Conservation (phyloP, 768 basidiomycete species). For the Kwoniella shandongensis region DNA sequence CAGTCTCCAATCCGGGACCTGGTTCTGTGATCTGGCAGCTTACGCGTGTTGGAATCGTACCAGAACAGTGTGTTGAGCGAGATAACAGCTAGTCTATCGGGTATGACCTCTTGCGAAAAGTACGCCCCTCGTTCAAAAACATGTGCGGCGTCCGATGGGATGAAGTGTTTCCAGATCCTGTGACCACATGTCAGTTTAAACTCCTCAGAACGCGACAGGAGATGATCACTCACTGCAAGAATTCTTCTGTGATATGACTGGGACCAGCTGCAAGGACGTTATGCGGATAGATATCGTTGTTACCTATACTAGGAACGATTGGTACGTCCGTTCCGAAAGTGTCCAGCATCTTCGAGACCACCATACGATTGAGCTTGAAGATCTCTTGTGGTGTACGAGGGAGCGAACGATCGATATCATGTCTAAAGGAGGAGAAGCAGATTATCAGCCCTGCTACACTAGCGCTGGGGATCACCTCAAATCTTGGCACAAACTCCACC, state of each 20-base stretch:
- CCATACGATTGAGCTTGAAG: conserved; percentile 66
- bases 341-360: conserved; percentile 69
- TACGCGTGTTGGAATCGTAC: conserved; percentile 84
- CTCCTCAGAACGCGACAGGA: neutral
- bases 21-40: conserved; percentile 13
- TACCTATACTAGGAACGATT: conserved; percentile 80
- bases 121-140: conserved; percentile 87
- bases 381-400: conserved; percentile 81
- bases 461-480: neutral
- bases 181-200: neutral
- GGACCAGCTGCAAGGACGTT: conserved; percentile 55
- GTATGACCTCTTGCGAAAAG: conserved; percentile 75
- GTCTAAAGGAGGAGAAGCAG: conserved; percentile 56
- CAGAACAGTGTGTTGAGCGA: conserved; percentile 89
- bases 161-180: conserved; percentile 77
- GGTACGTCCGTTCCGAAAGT: conserved; percentile 71
- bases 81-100: conserved; percentile 71
- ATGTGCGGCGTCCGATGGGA: conserved; percentile 74
- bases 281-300: conserved; percentile 82
- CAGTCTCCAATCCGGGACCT: neutral
- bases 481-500: too few species aligned
- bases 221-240: conserved; percentile 61
- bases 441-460: neutral
- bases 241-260: conserved; percentile 58
- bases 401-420: conserved; percentile 77